These are phyloP conservation scores for Jasminum sambac DNA, from an alignment of 257 asterid genomes.

Conservation along the genomic window DNA sequence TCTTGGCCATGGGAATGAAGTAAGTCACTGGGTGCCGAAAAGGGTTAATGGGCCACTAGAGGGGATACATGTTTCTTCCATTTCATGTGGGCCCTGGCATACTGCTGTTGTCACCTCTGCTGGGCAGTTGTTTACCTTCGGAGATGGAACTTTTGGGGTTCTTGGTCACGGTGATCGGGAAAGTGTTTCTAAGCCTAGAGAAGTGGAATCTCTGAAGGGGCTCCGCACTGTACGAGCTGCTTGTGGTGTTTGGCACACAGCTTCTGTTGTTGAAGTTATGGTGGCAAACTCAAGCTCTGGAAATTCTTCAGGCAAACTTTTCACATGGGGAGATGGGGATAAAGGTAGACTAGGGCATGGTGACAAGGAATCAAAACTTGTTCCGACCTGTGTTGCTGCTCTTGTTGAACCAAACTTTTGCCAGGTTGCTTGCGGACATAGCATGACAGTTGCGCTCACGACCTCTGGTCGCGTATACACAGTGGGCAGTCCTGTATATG, in stretches of 20 bases:
- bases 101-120: conserved; percentile 96
- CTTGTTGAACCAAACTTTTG: conserved; percentile 94
- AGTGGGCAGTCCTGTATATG: conserved; percentile 93
- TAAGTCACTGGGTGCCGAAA: conserved; percentile 92
- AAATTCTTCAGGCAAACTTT: conserved; percentile 87
- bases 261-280: conserved; percentile 97
- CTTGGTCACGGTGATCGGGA: conserved; percentile 89
- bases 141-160: conserved; percentile 94
- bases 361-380: conserved; percentile 84
- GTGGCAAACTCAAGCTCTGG: conserved; percentile 93
- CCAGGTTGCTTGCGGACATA: conserved; percentile 94
- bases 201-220: conserved; percentile 91
- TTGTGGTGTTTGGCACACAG: conserved; percentile 98
- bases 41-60: conserved; percentile 86
- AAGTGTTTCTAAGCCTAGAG: conserved; percentile 79
- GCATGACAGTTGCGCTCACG: conserved; percentile 89
- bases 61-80: conserved; percentile 82
- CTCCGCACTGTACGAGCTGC: conserved; percentile 88
- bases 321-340: conserved; percentile 98
- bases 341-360: conserved; percentile 93
- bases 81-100: conserved; percentile 97
- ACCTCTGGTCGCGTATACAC: conserved; percentile 86
- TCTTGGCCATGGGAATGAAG: conserved; percentile 96
- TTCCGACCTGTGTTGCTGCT: conserved; percentile 97
- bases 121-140: conserved; percentile 89